These are phyloP conservation scores for Monilinia laxa DNA, from an alignment of 2,329 filamentous ascomycete species.

Conservation along the genomic window DNA sequence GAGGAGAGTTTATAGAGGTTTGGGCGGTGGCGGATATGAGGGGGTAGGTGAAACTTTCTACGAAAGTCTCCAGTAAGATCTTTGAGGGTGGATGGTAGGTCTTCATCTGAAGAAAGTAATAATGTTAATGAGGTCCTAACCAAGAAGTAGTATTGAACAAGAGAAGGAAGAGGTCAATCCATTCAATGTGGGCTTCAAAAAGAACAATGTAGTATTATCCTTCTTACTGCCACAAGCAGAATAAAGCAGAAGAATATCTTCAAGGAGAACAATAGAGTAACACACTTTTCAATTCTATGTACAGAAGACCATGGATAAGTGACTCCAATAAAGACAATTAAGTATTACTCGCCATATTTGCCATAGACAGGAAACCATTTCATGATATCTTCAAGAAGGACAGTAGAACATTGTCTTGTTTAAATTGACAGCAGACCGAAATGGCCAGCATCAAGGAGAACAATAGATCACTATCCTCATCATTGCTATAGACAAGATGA, in stretches of 20 bases:
- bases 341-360: too few relatives aligned
- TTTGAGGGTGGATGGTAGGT: not conserved
- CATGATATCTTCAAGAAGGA: too few relatives aligned
- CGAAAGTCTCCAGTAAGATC: too few relatives aligned
- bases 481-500: too few relatives aligned
- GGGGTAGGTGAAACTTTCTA: not conserved
- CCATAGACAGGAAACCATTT: too few relatives aligned
- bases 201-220: not conserved
- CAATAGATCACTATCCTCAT: not conserved
- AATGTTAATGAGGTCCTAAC: not conserved
- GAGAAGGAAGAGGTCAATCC: not conserved
- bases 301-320: not conserved
- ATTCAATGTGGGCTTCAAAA: not conserved
- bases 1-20: not conserved
- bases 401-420: too few relatives aligned
- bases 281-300: not conserved
- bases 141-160: not conserved
- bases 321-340: not conserved
- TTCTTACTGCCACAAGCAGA: not conserved
- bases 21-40: not conserved
- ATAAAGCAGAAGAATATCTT: too few relatives aligned
- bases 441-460: not conserved
- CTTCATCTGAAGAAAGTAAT: not conserved
- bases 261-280: not conserved
- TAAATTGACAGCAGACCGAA: too few relatives aligned